Percentiles rank a stretch among this genome's conserved stretches.
phyloP scores from a whole-genome alignment of 192 early-diverging fungal species.

The Coemansia sp. region DNA sequence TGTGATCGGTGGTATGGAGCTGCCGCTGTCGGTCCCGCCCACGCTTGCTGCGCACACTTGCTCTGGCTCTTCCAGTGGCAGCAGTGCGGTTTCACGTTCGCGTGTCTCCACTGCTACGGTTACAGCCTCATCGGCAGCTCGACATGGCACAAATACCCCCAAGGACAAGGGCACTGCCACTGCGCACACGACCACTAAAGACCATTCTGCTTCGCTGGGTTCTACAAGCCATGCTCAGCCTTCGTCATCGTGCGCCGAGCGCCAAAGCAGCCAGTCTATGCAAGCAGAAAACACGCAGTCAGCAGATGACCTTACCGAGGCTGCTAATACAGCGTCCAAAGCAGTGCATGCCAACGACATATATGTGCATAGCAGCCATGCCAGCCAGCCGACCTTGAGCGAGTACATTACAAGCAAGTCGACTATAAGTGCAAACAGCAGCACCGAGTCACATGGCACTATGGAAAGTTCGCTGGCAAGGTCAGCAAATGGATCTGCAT shows the following conservation, averaged over 20 bases:
- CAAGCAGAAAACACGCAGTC: too few relatives aligned
- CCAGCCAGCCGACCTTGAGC: conserved; percentile 43
- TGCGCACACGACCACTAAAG: too few relatives aligned
- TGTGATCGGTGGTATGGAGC: conserved; percentile 47
- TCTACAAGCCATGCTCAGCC: too few relatives aligned
- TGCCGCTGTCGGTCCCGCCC: conserved; percentile 50
- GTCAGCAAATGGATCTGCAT: neutral
- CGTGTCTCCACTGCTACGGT: conserved; percentile 27
- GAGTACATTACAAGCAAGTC: conserved; percentile 41
- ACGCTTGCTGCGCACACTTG: conserved; percentile 43
- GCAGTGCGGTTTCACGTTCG: neutral
- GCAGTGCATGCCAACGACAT: neutral
- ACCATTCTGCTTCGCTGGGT: too few relatives aligned
- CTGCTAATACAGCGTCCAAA: too few relatives aligned
- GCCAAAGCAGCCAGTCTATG: too few relatives aligned
- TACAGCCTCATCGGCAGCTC: neutral
- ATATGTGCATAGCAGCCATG: neutral
- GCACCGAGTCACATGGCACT: neutral
- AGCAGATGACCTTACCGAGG: too few relatives aligned
- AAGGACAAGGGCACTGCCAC: too few relatives aligned
- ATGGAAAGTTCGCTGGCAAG: neutral
- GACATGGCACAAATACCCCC: too few relatives aligned
- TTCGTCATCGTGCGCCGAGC: too few relatives aligned
- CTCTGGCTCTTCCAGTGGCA: neutral
- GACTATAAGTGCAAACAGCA: neutral